These are phyloP conservation scores for Striga hermonthica DNA, from an alignment of 305 asterid species.

Conservation along the genomic window DNA sequence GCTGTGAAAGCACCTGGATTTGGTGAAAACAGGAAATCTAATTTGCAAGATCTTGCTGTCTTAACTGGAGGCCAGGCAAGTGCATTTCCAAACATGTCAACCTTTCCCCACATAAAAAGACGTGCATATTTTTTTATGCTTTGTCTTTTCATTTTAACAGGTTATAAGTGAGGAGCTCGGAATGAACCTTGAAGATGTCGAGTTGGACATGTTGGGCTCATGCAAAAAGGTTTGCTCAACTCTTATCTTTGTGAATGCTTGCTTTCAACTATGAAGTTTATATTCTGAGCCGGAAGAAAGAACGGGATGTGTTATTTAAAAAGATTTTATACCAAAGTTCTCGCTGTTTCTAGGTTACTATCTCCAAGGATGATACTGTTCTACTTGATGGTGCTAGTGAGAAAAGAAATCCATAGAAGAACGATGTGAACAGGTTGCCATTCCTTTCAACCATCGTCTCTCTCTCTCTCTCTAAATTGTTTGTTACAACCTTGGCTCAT, in stretches of 20 bases:
- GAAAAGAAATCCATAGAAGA: constrained; percentile 79
- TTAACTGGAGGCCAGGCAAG: constrained; percentile 65
- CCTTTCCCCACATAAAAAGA: neutral
- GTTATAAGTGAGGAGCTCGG: constrained; percentile 85
- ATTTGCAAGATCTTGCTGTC: constrained; percentile 72
- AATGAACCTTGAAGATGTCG: constrained; percentile 63
- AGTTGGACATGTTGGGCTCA: constrained; percentile 67
- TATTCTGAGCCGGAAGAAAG: too few species aligned
- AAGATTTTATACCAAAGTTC: neutral
- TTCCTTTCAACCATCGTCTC: constrained; percentile 5
- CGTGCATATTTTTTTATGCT: neutral
- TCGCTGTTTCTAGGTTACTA: constrained; percentile 44
- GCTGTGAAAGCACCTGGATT: constrained; percentile 90
- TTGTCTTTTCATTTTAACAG: constrained; percentile 27
- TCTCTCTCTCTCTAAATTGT: neutral
- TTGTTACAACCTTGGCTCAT: neutral
- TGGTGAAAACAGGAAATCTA: constrained; percentile 74
- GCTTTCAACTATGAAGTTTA: too few species aligned
- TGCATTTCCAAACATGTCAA: neutral
- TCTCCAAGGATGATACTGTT: constrained; percentile 77
- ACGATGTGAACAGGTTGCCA: constrained; percentile 78
- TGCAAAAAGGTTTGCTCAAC: constrained; percentile 56
- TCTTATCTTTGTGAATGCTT: neutral
- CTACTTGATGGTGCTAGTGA: constrained; percentile 94
- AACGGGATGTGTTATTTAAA: neutral